Base-by-base conservation (phyloP, 2,329 filamentous ascomycete species). In the Ophiostoma pallidulum region DNA sequence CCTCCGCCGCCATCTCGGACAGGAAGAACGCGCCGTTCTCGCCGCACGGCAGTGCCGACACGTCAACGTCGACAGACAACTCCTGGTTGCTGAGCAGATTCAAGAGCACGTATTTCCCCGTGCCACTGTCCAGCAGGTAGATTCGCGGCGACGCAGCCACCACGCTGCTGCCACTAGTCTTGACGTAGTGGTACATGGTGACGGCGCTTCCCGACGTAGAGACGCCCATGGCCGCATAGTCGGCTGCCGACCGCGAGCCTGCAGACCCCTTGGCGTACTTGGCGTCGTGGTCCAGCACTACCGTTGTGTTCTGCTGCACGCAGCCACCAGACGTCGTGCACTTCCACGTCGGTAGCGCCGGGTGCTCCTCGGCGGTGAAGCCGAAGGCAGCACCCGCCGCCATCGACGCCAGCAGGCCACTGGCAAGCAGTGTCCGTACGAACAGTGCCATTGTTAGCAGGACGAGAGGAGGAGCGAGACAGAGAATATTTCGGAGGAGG, bases 11-110 rank as follows among this genome's bases (percentile, higher is more conserved):
- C 77, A 83, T 82, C 55, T 71, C 64, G 19, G 74, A 69, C 33
- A 82, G 73, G 65, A 81, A 80, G 29, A 82, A 62, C 20, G 77
- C 78, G 47, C 77, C 78, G 61, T 82, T 82, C 53, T 82, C 44
- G 46, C 79, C 79, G 55, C 79, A 82, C 38, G 74, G 73, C 16
- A 81, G 66, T 49, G 71, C 69, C 31, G 77, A 80, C 32, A 79
- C 69, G 58, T 82, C 78, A 16, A 81, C 76, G 44, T 79, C 76
- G 50, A 81, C 78, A 14, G 73, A 74, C 58, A 82, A 73, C 58
- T 82, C 78, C 56, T 74, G 65, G 62, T 74, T 74, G 48, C 37
- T 19, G 20, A 73, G 67, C 40, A 80, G 65, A 50, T 74, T 68
- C 62, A 81, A 72, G 53, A 73, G 66, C 59, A 78, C 62, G 59